Percentiles rank a stretch among this genome's conserved stretches.
Conservation (phyloP, 768 basidiomycete genomes). For the Mycena maculata region DNA sequence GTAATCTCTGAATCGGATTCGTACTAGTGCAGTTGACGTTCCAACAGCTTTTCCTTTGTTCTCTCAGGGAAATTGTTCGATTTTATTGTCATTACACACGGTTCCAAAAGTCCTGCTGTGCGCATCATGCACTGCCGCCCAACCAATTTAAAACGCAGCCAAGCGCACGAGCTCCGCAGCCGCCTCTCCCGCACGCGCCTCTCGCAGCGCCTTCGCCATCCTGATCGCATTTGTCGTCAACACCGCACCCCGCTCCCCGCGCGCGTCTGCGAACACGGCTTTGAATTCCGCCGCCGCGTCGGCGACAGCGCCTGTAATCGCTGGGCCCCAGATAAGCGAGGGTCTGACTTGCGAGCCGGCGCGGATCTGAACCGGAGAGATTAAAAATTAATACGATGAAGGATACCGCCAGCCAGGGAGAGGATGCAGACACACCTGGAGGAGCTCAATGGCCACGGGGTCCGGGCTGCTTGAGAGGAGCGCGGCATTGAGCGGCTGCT, state of each 20-base stretch:
- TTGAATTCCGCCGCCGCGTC: slow-evolving; percentile 18
- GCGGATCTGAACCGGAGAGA: slow-evolving; percentile 8
- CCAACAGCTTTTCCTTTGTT: too few relatives aligned
- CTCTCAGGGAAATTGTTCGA: too few relatives aligned
- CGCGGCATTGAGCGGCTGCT: slow-evolving; percentile 21
- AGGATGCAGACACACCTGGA: slow-evolving; percentile 6
- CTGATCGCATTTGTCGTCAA: not conserved
- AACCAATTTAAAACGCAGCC: slow-evolving; percentile 12
- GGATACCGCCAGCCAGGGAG: not conserved
- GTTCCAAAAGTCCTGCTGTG: too few relatives aligned
- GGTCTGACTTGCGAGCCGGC: slow-evolving; percentile 14
- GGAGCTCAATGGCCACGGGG: slow-evolving; percentile 20
- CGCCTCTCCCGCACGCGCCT: slow-evolving; percentile 11
- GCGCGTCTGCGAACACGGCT: slow-evolving; percentile 3
- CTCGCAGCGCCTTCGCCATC: not conserved
- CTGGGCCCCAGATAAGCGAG: not conserved
- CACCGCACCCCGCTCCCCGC: not conserved
- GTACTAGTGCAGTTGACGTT: too few relatives aligned
- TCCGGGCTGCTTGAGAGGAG: slow-evolving; percentile 5
- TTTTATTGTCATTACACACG: too few relatives aligned
- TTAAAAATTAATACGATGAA: too few relatives aligned
- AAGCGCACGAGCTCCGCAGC: slow-evolving; percentile 9
- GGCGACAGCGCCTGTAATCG: slow-evolving; percentile 15
- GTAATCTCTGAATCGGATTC: too few relatives aligned
- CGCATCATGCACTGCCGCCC: too few relatives aligned